Conservation (phyloP, 257 asterid genomes). For the Anisodus tanguticus region DNA sequence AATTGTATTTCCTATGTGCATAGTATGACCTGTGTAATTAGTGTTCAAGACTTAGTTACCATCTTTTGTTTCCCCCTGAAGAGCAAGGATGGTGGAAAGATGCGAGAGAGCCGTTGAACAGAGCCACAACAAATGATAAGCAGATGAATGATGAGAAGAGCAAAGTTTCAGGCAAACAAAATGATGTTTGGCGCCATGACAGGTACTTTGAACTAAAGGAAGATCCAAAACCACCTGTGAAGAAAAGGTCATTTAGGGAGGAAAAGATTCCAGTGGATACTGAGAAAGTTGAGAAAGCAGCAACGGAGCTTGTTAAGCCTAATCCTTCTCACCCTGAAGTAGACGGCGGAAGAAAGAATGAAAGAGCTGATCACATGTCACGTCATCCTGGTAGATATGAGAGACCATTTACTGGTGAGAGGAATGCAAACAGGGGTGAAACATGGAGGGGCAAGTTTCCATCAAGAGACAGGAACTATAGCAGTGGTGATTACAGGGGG, state of each 20-base stretch:
- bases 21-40: not conserved
- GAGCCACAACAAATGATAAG: slow-evolving; percentile 41
- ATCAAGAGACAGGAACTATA: slow-evolving; percentile 50
- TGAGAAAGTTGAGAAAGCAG: slow-evolving; percentile 48
- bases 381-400: slow-evolving; percentile 51
- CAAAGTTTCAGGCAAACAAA: slow-evolving; percentile 50
- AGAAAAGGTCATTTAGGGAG: slow-evolving; percentile 81
- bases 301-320: slow-evolving; percentile 41
- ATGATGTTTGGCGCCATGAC: slow-evolving; percentile 70
- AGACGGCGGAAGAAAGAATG: slow-evolving; percentile 51
- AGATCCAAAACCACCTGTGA: slow-evolving; percentile 55
- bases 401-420: slow-evolving; percentile 52
- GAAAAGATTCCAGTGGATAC: slow-evolving; percentile 60
- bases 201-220: slow-evolving; percentile 67
- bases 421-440: slow-evolving; percentile 49
- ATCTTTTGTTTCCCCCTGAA: slow-evolving; percentile 39
- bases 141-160: slow-evolving; percentile 51
- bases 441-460: slow-evolving; percentile 54
- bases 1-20: not conserved
- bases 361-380: slow-evolving; percentile 43
- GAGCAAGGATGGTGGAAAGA: slow-evolving; percentile 83
- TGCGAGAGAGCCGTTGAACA: slow-evolving; percentile 51
- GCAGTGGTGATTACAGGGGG: slow-evolving; percentile 44
- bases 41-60: not conserved
- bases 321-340: slow-evolving; percentile 40